Evolutionary conservation across 768 basidiomycete genomes (phyloP), one percentile per base, ranked within the genome.

Genomic region (Boletus edulis): DNA sequence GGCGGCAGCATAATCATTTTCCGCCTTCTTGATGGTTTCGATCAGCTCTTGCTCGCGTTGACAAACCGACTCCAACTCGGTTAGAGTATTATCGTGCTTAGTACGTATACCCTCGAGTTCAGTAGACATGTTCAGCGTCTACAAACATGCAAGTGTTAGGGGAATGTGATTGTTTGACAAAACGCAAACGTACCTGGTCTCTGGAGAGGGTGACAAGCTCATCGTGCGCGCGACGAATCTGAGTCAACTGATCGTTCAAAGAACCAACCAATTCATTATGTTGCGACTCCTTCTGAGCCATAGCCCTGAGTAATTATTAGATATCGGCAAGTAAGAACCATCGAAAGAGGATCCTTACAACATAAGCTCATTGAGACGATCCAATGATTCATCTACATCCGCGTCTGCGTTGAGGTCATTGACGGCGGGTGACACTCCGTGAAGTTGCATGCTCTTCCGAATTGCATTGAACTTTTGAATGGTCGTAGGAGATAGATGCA

Each of bases 261-360:
- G 75, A 75, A 40, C 91, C 86, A 27, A 97, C 88, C 22, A 81
- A 67, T 65, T 96, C 91, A 35, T 84, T 83, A 67, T 98, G 96
- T 34, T 85, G 78, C 5, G 91, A 88, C 70, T 99, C 97, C 69
- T 98, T 98, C 74, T 91, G 88, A 3, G 95, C 95, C 96, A 98
- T 98, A 3, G 96, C 92, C 59, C 94, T 97, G 55, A 13, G 62
- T 10, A 37, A 17, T 42, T 17, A 29, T 39, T 66, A 11, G 57
- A 57, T 42, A 55, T 49, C 46, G 29, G 40, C 32, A 48, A 52
- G 34, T 31, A 31, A 43, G 41, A 53, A 60, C 51, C 20, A 32
- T 27, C 14, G 24, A 55, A 56, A 42, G 13, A 48, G 4, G 22
- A 27, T 27, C 75, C 91, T 63, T 65, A 95, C 91, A 88, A 76